Base-by-base conservation (phyloP, 108 stramenopile genomes). In the Skeletonema potamos region DNA sequence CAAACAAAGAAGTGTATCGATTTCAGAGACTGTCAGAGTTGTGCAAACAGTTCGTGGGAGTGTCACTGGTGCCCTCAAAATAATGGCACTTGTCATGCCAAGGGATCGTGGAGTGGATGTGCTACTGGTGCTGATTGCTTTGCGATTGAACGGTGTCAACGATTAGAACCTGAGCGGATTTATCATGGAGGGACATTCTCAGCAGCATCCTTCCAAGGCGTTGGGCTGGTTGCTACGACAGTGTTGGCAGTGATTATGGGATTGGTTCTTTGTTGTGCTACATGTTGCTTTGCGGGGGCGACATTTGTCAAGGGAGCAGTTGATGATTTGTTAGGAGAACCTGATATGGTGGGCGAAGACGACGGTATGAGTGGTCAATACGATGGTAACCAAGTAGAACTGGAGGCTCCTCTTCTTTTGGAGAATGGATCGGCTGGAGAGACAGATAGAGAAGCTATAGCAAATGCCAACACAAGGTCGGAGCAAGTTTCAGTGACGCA, bases 81-180 rank as follows among this genome's bases (percentile, higher is more conserved):
- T 37, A 66, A 80, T 56, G 79, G 76, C 43, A 70, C 88, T 11
- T 96, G 94, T 71, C 94, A 96, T 68, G 87, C 89, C 36, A 63
- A 90, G 13, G 92, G 92, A n/a, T 84, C 82, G 17, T 77, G 88
- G 27, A 88, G 89, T 70, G 94, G 94, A 18, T 96, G 94, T 68
- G 70, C 78, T 1, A 54, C 74, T 1, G 94, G 94, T 24, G 92
- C 90, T 15, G 85, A 96, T 68, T 96, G 94, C 62, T 91, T 91
- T 76, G 87, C 89, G 11, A 91, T 89, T 61, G 87, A 92, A 77
- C 79, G 89, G 24, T 94, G 93, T 85, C 87, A 84, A 17, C 63
- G 93, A 32, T 60, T 71, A 28, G 84, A 84, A 62, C 87, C 93
- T 12, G 88, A 92, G 51, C 56, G 66, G 18, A 27, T 88, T 33